A percentile compares a stretch with the other conserved stretches of the same genome.
Conservation (phyloP, 2,329 filamentous ascomycete species). For the Pseudocercospora ulei region DNA sequence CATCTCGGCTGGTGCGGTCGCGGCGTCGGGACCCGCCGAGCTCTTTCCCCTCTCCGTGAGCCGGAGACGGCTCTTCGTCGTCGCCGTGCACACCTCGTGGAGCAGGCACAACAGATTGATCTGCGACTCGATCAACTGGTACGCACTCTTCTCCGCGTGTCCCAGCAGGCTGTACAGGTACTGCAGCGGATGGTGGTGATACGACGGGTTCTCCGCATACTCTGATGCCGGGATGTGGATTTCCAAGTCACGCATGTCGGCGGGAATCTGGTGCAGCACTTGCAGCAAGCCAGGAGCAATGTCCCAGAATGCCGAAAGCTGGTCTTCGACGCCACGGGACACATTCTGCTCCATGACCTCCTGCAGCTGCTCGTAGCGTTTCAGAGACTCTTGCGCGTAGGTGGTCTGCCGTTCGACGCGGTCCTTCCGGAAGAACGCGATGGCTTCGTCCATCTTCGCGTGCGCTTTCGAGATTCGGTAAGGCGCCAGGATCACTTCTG, state of each 20-base stretch:
- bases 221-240: conserved; percentile 71
- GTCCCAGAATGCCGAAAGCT: conserved; percentile 94
- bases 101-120: conserved; percentile 80
- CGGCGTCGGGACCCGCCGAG: conserved; percentile 30
- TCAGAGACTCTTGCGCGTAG: conserved; percentile 61
- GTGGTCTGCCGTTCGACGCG: conserved; percentile 57
- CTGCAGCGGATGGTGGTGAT: conserved; percentile 71
- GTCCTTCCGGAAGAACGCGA: conserved; percentile 74
- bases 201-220: conserved; percentile 74
- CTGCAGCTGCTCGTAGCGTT: conserved; percentile 66
- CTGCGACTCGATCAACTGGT: conserved; percentile 94
- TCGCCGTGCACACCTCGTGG: conserved; percentile 77
- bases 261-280: conserved; percentile 69
- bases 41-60: conserved; percentile 56
- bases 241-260: conserved; percentile 48
- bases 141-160: conserved; percentile 84
- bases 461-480: conserved; percentile 64
- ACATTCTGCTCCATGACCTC: conserved; percentile 75
- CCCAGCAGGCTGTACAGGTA: conserved; percentile 78
- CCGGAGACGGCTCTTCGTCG: conserved; percentile 58
- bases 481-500: conserved; percentile 69
- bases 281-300: conserved; percentile 75
- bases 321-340: conserved; percentile 75
- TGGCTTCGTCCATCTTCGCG: conserved; percentile 69
- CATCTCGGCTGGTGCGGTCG: conserved; percentile 10